Percentiles rank a stretch among this genome's conserved stretches.
Evolutionary conservation across 2,329 filamentous ascomycete species (phyloP).

Genomic region (Xylaria sp.): DNA sequence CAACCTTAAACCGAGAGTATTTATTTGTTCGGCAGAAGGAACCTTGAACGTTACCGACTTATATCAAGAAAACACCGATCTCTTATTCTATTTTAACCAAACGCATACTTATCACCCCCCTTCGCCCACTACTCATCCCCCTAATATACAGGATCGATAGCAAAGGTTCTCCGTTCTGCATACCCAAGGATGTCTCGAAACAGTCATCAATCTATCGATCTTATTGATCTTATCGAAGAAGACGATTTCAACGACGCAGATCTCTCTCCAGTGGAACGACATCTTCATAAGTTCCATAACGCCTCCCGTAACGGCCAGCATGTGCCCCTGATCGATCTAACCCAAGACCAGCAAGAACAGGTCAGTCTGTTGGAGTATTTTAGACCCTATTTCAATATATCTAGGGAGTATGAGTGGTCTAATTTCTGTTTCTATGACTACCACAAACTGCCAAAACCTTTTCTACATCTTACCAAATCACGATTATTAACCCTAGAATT

Average conservation of each 20-base stretch:
- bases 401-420: too few relatives aligned
- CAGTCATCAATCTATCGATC: too few relatives aligned
- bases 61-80: not conserved
- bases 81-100: not conserved
- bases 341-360: not conserved
- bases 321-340: constrained; percentile 6
- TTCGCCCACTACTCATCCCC: not conserved
- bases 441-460: too few relatives aligned
- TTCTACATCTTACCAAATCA: too few relatives aligned
- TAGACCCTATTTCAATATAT: too few relatives aligned
- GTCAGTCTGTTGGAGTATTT: too few relatives aligned
- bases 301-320: not conserved
- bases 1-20: not conserved
- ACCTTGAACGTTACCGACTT: not conserved
- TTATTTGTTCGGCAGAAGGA: not conserved
- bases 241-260: constrained; percentile 9
- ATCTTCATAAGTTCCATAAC: not conserved
- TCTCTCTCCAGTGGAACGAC: not conserved
- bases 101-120: not conserved
- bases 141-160: not conserved
- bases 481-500: too few relatives aligned
- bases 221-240: constrained; percentile 18
- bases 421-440: too few relatives aligned
- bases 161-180: not conserved
- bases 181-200: not conserved